A percentile compares a stretch with the other conserved stretches of the same genome.
Conservation (phyloP, 192 early-diverging fungal genomes). For the Lobosporangium transversale region DNA sequence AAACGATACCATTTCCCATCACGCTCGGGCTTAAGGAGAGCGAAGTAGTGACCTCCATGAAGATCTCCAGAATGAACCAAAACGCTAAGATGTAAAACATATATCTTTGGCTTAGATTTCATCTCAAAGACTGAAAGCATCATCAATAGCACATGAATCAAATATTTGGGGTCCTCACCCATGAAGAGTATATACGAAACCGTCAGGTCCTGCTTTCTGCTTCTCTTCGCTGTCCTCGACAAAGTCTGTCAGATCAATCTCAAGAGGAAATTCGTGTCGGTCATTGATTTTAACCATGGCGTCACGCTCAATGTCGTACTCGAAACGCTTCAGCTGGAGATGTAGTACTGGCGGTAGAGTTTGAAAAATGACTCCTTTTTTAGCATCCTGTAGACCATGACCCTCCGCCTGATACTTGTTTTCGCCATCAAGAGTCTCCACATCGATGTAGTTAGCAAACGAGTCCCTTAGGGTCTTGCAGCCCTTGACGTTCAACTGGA, state of each 20-base stretch:
- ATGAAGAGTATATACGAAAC: conserved; percentile 82
- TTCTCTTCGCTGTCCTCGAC: conserved; percentile 73
- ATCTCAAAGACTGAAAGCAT: too few species aligned
- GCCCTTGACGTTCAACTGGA: conserved; percentile 97
- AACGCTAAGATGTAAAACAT: too few species aligned
- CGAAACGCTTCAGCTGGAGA: conserved; percentile 96
- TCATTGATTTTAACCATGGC: conserved; percentile 97
- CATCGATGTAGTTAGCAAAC: conserved; percentile 88
- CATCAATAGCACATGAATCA: too few species aligned
- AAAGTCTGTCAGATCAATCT: conserved; percentile 89
- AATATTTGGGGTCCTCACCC: too few species aligned
- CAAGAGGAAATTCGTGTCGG: conserved; percentile 90
- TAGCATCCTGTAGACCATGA: conserved; percentile 93
- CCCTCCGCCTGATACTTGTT: conserved; percentile 97
- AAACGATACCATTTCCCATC: conserved; percentile 91
- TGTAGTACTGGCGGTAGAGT: conserved; percentile 94
- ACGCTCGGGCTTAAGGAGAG: conserved; percentile 82
- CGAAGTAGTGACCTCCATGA: conserved; percentile 94
- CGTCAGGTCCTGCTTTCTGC: conserved; percentile 61
- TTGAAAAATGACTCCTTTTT: conserved; percentile 96
- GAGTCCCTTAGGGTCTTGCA: conserved; percentile 87
- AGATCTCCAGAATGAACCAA: conserved; percentile 97
- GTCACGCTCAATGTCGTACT: conserved; percentile 94
- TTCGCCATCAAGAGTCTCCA: conserved; percentile 95
- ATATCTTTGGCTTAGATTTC: too few species aligned